These are phyloP conservation scores for Fusarium albosuccineum DNA, from an alignment of 2,329 filamentous ascomycete genomes.

Conservation along the genomic window DNA sequence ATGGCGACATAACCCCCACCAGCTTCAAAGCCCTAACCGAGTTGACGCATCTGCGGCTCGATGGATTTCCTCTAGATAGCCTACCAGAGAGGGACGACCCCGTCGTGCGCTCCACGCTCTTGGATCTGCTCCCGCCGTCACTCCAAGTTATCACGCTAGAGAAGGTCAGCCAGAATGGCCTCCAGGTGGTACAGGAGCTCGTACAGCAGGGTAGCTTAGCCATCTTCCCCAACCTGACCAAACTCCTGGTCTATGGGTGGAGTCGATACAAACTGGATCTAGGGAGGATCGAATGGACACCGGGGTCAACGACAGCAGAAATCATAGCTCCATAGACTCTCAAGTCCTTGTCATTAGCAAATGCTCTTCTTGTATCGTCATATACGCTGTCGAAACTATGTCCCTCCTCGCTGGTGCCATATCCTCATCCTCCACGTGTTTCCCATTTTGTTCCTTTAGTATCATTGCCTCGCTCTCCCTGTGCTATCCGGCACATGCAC, in stretches of 20 bases:
- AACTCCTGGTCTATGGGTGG: not conserved
- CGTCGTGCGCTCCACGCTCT: no score
- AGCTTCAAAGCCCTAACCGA: not conserved
- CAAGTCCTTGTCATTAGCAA: constrained; percentile 30
- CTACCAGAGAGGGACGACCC: no score
- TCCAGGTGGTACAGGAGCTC: not conserved
- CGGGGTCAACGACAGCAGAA: not conserved
- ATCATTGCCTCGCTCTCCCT: constrained; percentile 17
- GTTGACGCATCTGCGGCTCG: not conserved
- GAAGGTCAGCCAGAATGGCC: no score
- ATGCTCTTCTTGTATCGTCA: constrained; percentile 17
- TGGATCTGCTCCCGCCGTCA: not conserved
- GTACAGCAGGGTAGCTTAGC: not conserved
- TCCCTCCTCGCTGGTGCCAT: not conserved
- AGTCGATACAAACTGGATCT: not conserved
- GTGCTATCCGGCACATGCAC: constrained; percentile 29
- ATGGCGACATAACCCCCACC: no score
- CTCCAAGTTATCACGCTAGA: not conserved
- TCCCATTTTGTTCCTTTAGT: constrained; percentile 25
- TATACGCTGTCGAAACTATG: constrained; percentile 19
- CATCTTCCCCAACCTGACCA: not conserved
- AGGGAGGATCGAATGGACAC: not conserved
- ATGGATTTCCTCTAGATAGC: not conserved
- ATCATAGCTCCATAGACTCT: not conserved
- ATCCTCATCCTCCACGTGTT: constrained; percentile 6